Evolutionary conservation across 2,329 filamentous ascomycete species (phyloP), one percentile per base, ranked within the genome.

Genomic region (Pestalotiopsis sp.): DNA sequence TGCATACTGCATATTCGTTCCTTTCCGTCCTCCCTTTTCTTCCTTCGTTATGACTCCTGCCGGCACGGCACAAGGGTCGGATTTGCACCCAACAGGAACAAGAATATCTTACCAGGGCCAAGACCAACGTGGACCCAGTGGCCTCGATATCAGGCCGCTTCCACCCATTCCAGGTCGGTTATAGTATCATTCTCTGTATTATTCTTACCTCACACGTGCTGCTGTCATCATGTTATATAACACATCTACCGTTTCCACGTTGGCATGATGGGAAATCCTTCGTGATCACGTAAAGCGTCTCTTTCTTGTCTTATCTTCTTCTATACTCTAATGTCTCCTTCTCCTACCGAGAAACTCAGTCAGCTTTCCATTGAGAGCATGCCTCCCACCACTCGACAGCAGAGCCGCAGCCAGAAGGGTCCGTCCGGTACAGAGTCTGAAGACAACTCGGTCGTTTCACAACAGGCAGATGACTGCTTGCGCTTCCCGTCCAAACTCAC

Each of bases 301-400:
- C 45, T 52, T n/a, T 52, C 45, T 52, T n/a, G 71, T 71, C 70
- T 68, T 64, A 61, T 72, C 67, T 69, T 70, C 74, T 76, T 31
- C 31, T 31, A 31, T 9, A 9, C 67, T 70, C 82, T 82, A 78
- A 78, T 76, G 70, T 74, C 74, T 20, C 74, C 76, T 20, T 75
- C 77, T 64, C 77, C 77, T 59, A 73, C 73, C 59, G 73, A 76
- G 68, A 71, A 72, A 66, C 77, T 85, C 72, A 80, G 79, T 73
- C 76, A 77, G 76, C 82, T 84, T 75, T 82, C 81, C 64, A 75
- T 84, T 23, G 78, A 76, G 70, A 78, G 74, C 69, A 83, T 83
- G 79, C 75, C 81, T 66, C 75, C 79, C 39, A 75, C 73, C 39
- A 78, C 78, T n/a, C 77, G 75, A 66, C 73, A 77, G 57, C 76